Base-by-base conservation (phyloP, 306 rosid species). In the Hippophae tibetana region DNA sequence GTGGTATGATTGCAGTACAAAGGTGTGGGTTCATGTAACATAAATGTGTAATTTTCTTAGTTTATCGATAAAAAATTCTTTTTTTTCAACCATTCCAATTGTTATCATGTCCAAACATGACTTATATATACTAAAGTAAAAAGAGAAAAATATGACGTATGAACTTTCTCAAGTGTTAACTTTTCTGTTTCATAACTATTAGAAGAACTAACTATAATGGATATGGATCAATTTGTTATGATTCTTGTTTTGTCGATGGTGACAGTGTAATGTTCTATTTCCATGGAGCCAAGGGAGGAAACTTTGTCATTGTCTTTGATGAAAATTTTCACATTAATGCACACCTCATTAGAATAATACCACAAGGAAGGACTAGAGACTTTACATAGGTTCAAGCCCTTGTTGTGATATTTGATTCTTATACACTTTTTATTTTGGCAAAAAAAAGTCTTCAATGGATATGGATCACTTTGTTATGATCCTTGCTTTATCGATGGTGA, bases 241-340 rank as follows among this genome's bases (percentile, higher is more conserved):
- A 87, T 73, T 92, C 92, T 54, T 72, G 95, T n/a, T 82, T 87
- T n/a, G 85, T 84, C 26, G 86, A 86, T 9, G 95, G 95, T 8
- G 89, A 87, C n/a, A 84, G 86, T 27, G 83, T 84, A 6, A 87
- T 87, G 89, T 84, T 87, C 81, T 87, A 87, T 80, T 87, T 87
- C 72, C 89, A 87, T 8, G 92, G 95, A 6, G 78, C 84, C 49
- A 81, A 82, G 45, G 92, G 80, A 7, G 85, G 86, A 57, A 72
- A 79, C 71, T 87, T 87, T 13, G 92, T 83, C 64, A 69, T 84
- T 1, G 85, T 76, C 42, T 87, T 86, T 1, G 86, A 87, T 9
- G 72, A 74, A 1, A 67, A 69, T 9, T 76, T 84, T 81, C 92
- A 87, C 13, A 77, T 87, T 69, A 87, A 87, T 42, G 95, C 92